These are phyloP conservation scores for Candida golubevii DNA, from an alignment of 805 yeast species.

Conservation along the genomic window DNA sequence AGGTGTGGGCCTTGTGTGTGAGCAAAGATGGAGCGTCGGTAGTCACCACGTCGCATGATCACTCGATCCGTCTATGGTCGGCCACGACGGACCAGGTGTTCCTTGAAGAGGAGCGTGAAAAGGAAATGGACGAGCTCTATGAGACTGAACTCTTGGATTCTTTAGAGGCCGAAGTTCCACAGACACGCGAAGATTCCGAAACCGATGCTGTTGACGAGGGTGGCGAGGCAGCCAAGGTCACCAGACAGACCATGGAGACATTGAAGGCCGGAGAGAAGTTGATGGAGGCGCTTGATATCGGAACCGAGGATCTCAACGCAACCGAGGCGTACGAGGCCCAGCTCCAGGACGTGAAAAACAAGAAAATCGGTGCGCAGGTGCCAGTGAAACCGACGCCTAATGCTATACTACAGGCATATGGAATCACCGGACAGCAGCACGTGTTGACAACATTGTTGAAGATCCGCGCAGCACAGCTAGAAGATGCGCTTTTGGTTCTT, in stretches of 20 bases:
- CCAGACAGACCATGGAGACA: slow-evolving; percentile 83
- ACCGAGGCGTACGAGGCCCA: slow-evolving; percentile 46
- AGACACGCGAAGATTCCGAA: slow-evolving; percentile 3
- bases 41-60: slow-evolving; percentile 88
- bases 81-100: slow-evolving; percentile 95
- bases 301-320: slow-evolving; percentile 63
- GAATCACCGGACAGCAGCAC: slow-evolving; percentile 68
- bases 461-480: slow-evolving; percentile 80
- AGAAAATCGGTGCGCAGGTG: slow-evolving; percentile 38
- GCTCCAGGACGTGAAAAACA: slow-evolving; percentile 32
- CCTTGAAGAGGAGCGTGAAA: slow-evolving; percentile 93
- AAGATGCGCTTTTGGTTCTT: slow-evolving; percentile 85
- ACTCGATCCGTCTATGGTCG: slow-evolving; percentile 88
- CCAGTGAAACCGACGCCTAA: slow-evolving; percentile 62
- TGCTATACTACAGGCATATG: slow-evolving; percentile 70
- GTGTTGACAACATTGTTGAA: slow-evolving; percentile 67
- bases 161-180: slow-evolving; percentile 51
- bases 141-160: slow-evolving; percentile 75
- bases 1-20: slow-evolving; percentile 90
- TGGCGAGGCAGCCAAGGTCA: slow-evolving; percentile 61
- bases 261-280: slow-evolving; percentile 91
- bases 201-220: slow-evolving; percentile 33
- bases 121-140: slow-evolving; percentile 88
- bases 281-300: slow-evolving; percentile 88
- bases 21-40: slow-evolving; percentile 67